Evolutionary conservation across 305 asterid genomes (phyloP).

Genomic region (Fraxinus ornus): DNA sequence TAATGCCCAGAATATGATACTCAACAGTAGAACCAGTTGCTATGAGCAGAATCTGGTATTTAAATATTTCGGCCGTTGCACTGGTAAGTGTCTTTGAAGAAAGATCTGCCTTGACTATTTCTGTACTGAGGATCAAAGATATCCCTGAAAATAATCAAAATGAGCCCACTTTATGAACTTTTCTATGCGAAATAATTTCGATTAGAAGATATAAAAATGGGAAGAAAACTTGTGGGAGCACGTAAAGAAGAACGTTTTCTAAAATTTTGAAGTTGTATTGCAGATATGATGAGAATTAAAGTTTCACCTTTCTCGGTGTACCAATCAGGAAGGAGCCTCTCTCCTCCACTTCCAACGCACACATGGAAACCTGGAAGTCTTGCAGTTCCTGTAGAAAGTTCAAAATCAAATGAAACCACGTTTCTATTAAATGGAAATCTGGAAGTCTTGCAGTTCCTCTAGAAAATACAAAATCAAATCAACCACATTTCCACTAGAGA

Average conservation of each 20-base stretch:
- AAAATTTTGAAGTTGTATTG: neutral
- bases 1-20: conserved; percentile 25
- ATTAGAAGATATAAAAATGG: neutral
- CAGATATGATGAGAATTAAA: conserved; percentile 1
- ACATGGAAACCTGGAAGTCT: conserved; percentile 95
- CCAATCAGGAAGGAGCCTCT: conserved; percentile 96
- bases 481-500: conserved; percentile 18
- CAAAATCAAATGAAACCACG: conserved; percentile 7
- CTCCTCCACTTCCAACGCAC: conserved; percentile 99
- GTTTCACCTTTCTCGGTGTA: conserved; percentile 78
- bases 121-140: conserved; percentile 80
- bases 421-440: conserved; percentile 55
- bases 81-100: conserved; percentile 72
- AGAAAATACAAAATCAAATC: conserved; percentile 21
- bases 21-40: conserved; percentile 90
- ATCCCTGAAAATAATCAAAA: conserved; percentile 58
- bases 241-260: neutral
- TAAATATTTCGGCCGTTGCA: conserved; percentile 69
- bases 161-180: conserved; percentile 18
- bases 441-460: conserved; percentile 95
- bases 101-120: conserved; percentile 86
- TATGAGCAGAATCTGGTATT: conserved; percentile 57
- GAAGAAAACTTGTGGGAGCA: neutral
- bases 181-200: neutral
- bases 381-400: conserved; percentile 69